Evolutionary conservation across 345 rosid species (phyloP).

Genomic region (Dimocarpus longan): DNA sequence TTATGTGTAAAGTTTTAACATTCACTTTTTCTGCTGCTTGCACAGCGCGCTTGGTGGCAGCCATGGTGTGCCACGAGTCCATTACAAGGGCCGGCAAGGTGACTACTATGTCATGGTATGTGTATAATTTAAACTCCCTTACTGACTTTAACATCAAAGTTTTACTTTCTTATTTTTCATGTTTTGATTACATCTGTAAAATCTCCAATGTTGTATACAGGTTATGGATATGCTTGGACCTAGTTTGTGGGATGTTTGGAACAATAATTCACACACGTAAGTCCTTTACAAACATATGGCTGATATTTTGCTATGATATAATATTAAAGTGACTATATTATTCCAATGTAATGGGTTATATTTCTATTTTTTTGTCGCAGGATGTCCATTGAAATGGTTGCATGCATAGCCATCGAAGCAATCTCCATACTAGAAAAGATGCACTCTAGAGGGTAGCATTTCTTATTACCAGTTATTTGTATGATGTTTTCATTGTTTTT

Average conservation of each 20-base stretch:
- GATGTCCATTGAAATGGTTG: conserved; percentile 86
- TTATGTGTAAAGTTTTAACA: background rate
- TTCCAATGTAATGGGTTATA: background rate
- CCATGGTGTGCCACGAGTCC: conserved; percentile 89
- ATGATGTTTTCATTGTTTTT: background rate
- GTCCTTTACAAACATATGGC: conserved; percentile 19
- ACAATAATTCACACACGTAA: conserved; percentile 64
- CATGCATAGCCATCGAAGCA: conserved; percentile 90
- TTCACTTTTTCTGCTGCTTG: conserved; percentile 21
- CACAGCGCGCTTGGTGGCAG: conserved; percentile 82
- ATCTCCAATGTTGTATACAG: conserved; percentile 34
- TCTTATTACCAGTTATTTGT: conserved; percentile 22
- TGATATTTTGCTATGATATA: conserved; percentile 6
- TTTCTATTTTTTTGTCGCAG: conserved; percentile 38
- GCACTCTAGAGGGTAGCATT: conserved; percentile 76
- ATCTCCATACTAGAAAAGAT: conserved; percentile 89
- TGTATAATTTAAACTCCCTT: background rate
- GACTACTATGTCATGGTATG: conserved; percentile 88
- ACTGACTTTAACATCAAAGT: background rate
- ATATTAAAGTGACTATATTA: conserved; percentile 1
- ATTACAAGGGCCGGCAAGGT: conserved; percentile 80
- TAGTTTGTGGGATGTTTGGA: conserved; percentile 90
- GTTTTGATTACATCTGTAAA: background rate
- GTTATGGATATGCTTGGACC: conserved; percentile 95
- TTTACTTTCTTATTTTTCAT: background rate